These are phyloP conservation scores for Eucalyptus decipiens DNA, from an alignment of 345 rosid genomes.

Conservation along the genomic window DNA sequence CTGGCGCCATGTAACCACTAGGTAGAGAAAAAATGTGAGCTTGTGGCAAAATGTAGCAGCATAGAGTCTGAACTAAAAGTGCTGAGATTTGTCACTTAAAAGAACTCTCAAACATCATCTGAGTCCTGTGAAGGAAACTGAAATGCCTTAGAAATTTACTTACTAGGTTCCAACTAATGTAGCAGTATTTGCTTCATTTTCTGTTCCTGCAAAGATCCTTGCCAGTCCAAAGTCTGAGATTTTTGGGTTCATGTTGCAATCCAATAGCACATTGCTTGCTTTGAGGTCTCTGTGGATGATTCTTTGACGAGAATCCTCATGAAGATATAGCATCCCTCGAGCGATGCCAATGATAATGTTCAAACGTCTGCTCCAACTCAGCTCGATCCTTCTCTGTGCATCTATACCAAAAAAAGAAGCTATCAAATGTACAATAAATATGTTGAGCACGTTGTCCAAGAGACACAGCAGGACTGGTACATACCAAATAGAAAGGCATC, in stretches of 20 bases:
- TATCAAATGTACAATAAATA: neutral
- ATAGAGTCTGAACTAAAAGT: neutral
- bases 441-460: neutral
- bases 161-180: neutral
- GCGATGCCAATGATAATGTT: neutral
- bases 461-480: neutral
- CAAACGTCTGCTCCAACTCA: neutral
- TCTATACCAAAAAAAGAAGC: neutral
- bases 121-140: neutral
- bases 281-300: neutral
- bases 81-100: neutral
- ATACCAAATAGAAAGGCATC: conserved; percentile 18
- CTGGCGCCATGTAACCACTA: conserved; percentile 42
- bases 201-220: neutral
- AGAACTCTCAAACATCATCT: neutral
- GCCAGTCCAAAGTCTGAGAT: neutral
- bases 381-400: neutral
- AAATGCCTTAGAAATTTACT: neutral
- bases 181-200: neutral
- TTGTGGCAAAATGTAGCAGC: neutral
- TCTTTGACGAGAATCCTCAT: neutral
- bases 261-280: neutral
- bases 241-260: neutral
- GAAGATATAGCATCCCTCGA: neutral
- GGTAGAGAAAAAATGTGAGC: neutral